Conservation (phyloP, 129 eudicot species). For the Flaveria trinervia region DNA sequence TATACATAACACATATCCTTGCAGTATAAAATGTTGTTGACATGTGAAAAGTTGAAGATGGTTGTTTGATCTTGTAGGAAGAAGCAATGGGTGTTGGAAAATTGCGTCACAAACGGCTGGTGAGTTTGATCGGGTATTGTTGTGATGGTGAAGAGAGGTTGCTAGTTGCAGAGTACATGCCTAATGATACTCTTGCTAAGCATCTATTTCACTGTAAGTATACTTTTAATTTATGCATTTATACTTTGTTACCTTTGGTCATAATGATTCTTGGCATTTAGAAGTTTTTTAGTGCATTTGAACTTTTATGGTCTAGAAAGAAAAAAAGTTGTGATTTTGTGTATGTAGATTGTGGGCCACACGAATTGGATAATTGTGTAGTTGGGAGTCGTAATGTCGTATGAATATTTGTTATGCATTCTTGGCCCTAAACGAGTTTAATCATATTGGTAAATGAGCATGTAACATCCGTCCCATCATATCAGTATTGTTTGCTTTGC, state of each 20-base stretch:
- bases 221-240: background rate
- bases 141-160: slow-evolving; percentile 94
- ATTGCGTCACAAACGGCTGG: slow-evolving; percentile 64
- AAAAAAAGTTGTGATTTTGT: background rate
- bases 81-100: slow-evolving; percentile 90
- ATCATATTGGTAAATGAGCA: too few species aligned
- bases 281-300: background rate
- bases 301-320: background rate
- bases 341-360: background rate
- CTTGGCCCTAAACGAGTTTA: background rate
- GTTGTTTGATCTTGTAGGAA: slow-evolving; percentile 50
- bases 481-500: too few species aligned
- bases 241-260: slow-evolving; percentile 1
- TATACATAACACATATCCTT: background rate
- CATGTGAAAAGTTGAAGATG: slow-evolving; percentile 11
- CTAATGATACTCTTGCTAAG: slow-evolving; percentile 89
- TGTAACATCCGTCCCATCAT: too few species aligned
- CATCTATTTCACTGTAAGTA: slow-evolving; percentile 84
- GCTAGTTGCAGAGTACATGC: slow-evolving; percentile 92
- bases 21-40: background rate
- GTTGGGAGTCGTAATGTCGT: too few species aligned
- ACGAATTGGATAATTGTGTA: background rate
- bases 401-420: too few species aligned
- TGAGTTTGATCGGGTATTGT: slow-evolving; percentile 88
- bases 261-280: background rate